Percentiles rank a stretch among this genome's conserved stretches.
phyloP scores from a whole-genome alignment of 202 grass and related monocot genomes.

The Saccharum hybrid region DNA sequence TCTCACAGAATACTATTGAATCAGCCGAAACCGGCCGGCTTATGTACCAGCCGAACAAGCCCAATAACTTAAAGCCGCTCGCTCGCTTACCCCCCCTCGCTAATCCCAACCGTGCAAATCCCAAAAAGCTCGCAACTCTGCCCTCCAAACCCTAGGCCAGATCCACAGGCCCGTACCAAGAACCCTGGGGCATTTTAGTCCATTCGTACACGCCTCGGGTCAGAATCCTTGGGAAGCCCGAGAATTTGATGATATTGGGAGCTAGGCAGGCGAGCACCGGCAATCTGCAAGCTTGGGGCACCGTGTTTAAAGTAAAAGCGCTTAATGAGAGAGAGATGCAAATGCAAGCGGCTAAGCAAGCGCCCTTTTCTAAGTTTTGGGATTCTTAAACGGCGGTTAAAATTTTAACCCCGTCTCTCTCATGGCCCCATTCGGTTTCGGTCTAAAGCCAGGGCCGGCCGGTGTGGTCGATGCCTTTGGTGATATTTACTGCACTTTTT shows the following conservation, averaged over 20 bases:
- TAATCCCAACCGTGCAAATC: constrained; percentile 67
- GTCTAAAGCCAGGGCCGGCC: constrained; percentile 38
- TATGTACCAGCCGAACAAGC: too few relatives aligned
- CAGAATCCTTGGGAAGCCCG: constrained; percentile 60
- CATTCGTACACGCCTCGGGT: constrained; percentile 6
- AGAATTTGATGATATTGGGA: constrained; percentile 70
- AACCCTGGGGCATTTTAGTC: constrained; percentile 7
- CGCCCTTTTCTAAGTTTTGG: constrained; percentile 48
- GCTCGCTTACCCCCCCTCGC: constrained; percentile 34
- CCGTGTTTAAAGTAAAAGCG: constrained; percentile 87
- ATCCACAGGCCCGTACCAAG: not conserved
- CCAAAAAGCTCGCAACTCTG: constrained; percentile 12
- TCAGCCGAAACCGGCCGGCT: too few relatives aligned
- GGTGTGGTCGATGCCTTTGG: constrained; percentile 48
- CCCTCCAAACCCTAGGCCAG: constrained; percentile 10
- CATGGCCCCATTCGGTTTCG: constrained; percentile 35
- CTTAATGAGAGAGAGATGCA: constrained; percentile 45
- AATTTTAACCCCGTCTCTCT: constrained; percentile 33
- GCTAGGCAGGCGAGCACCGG: constrained; percentile 46
- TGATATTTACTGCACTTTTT: constrained; percentile 42
- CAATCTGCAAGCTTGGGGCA: constrained; percentile 48
- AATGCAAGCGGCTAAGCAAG: constrained; percentile 37
- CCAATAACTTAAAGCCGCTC: constrained; percentile 36
- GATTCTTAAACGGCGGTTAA: constrained; percentile 78
- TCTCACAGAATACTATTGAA: too few relatives aligned